Conservation (phyloP, 2,329 filamentous ascomycete genomes). For the Fusarium sp. region DNA sequence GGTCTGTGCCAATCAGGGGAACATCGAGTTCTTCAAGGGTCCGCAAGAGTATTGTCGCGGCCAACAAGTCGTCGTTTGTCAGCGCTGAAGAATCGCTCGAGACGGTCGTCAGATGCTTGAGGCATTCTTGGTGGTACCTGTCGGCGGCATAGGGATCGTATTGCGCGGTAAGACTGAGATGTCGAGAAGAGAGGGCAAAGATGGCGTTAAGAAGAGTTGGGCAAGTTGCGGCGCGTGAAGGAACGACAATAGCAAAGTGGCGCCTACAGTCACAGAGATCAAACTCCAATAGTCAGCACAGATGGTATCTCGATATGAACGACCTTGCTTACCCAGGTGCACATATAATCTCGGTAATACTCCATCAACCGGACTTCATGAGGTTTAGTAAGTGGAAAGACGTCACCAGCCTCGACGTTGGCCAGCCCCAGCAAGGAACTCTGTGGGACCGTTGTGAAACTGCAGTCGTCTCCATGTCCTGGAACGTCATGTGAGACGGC, state of each 20-base stretch:
- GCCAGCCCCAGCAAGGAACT: constrained; percentile 20
- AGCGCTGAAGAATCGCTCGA: constrained; percentile 54
- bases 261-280: constrained; percentile 55
- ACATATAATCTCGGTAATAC: constrained; percentile 47
- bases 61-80: constrained; percentile 65
- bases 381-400: constrained; percentile 36
- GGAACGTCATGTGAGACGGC: not conserved
- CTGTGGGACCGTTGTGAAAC: not conserved
- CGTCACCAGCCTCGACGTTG: constrained; percentile 6
- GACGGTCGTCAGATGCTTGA: constrained; percentile 62
- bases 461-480: not conserved
- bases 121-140: constrained; percentile 65
- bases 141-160: constrained; percentile 64
- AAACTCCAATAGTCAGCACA: constrained; percentile 47
- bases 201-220: constrained; percentile 68
- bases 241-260: constrained; percentile 67
- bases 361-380: constrained; percentile 44
- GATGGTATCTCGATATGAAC: not conserved
- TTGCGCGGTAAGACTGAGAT: constrained; percentile 57
- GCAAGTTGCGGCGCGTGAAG: constrained; percentile 62
- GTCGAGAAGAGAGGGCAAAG: constrained; percentile 66
- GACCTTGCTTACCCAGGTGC: constrained; percentile 40
- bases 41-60: constrained; percentile 67
- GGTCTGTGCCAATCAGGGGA: constrained; percentile 54
- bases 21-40: constrained; percentile 67